These are phyloP conservation scores for Ceratocystis diversiconidia DNA, from an alignment of 2,329 filamentous ascomycete genomes.

Conservation along the genomic window DNA sequence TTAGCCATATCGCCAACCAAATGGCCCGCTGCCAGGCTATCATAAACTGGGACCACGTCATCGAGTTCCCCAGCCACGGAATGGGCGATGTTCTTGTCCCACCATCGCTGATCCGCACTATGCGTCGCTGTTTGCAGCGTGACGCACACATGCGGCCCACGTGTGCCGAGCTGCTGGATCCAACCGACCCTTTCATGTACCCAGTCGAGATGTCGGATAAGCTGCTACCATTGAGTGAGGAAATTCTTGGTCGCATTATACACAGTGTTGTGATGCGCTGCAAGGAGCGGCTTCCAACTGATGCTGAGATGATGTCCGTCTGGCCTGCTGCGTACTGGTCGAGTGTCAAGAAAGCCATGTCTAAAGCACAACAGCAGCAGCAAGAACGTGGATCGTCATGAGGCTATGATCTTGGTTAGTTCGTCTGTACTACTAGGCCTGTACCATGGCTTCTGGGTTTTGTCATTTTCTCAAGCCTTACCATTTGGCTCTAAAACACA, in stretches of 20 bases:
- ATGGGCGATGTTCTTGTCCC: slow-evolving; percentile 51
- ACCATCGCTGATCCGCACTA: slow-evolving; percentile 42
- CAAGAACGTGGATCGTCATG: neutral
- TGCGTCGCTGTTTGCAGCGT: slow-evolving; percentile 48
- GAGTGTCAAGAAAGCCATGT: slow-evolving; percentile 40
- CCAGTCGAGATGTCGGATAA: slow-evolving; percentile 42
- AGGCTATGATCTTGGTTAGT: neutral
- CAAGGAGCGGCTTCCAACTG: slow-evolving; percentile 43
- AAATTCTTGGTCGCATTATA: slow-evolving; percentile 46
- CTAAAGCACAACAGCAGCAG: slow-evolving; percentile 14
- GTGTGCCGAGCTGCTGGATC: slow-evolving; percentile 45
- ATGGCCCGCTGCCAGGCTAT: slow-evolving; percentile 79
- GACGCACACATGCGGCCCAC: slow-evolving; percentile 50
- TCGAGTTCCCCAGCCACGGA: slow-evolving; percentile 57
- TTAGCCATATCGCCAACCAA: slow-evolving; percentile 78
- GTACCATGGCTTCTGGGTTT: neutral
- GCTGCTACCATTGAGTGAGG: slow-evolving; percentile 46
- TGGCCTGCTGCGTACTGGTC: slow-evolving; percentile 51
- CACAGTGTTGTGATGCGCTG: slow-evolving; percentile 48
- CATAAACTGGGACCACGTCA: slow-evolving; percentile 59
- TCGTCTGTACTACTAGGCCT: neutral
- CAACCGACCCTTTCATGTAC: slow-evolving; percentile 49
- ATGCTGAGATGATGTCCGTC: slow-evolving; percentile 38
- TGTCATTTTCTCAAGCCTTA: neutral
- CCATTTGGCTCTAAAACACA: neutral